These are phyloP conservation scores for Phaeosphaeriaceae sp. DNA, from an alignment of 2,329 filamentous ascomycete species.

Conservation along the genomic window DNA sequence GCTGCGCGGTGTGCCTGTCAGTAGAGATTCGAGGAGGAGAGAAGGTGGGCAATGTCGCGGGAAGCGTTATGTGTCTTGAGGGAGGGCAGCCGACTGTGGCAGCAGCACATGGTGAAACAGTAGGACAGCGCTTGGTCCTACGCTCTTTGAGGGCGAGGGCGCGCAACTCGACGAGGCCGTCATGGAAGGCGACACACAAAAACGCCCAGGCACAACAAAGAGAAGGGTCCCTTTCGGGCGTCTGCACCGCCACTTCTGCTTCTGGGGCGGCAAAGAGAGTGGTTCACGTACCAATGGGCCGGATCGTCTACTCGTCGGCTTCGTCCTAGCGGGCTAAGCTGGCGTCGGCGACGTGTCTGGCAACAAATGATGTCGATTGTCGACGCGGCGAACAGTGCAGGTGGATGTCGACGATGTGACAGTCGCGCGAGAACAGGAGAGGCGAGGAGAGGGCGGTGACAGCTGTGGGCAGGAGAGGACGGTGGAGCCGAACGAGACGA, in stretches of 20 bases:
- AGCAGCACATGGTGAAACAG: slow-evolving; percentile 34
- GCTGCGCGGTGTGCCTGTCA: slow-evolving; percentile 15
- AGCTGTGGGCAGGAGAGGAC: neutral
- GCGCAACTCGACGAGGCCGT: slow-evolving; percentile 2
- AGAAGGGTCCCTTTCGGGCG: neutral
- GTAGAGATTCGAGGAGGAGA: slow-evolving; percentile 17
- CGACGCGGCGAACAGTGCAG: neutral
- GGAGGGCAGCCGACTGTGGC: slow-evolving; percentile 17
- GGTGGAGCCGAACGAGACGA: slow-evolving; percentile 7
- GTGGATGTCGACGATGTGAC: neutral
- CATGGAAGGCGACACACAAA: slow-evolving; percentile 2
- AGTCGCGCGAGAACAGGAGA: neutral
- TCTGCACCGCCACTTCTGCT: neutral
- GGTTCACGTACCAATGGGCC: slow-evolving; percentile 16
- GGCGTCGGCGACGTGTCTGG: neutral
- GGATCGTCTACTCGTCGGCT: slow-evolving; percentile 1
- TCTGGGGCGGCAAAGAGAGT: neutral
- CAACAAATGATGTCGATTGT: neutral
- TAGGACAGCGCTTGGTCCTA: slow-evolving; percentile 30
- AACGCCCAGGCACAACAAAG: neutral
- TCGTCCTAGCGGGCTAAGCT: neutral
- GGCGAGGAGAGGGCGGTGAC: neutral
- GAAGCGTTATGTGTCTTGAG: slow-evolving; percentile 24
- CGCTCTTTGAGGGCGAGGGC: slow-evolving; percentile 26
- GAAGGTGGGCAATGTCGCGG: slow-evolving; percentile 20